phyloP scores from a whole-genome alignment of 257 asterid genomes.

The Solanum dulcamara region DNA sequence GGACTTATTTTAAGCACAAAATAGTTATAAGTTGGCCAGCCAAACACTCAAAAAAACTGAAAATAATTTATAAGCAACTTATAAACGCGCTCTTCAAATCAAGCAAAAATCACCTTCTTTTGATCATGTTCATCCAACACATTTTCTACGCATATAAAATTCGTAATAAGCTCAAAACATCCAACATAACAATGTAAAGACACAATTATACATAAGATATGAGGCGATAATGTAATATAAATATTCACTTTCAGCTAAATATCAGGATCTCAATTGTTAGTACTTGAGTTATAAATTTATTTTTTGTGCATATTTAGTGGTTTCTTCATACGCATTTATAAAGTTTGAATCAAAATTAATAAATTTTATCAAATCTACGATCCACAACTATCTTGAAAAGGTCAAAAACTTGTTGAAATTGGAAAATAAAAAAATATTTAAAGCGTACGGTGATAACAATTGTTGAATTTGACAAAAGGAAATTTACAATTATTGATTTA shows the following conservation, averaged over 20 bases:
- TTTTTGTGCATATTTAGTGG: not conserved
- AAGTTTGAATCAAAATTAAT: not conserved
- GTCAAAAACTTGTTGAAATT: not conserved
- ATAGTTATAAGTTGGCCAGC: no score
- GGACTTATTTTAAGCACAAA: no score
- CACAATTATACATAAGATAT: not conserved
- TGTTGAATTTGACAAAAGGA: not conserved
- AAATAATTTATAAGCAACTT: no score
- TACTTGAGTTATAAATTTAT: not conserved
- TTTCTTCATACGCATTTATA: not conserved
- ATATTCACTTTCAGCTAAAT: no score
- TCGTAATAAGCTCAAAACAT: no score
- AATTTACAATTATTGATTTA: not conserved
- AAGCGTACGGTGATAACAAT: not conserved
- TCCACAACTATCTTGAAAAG: not conserved
- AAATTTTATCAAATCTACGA: not conserved
- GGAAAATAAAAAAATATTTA: not conserved
- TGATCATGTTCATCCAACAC: not conserved
- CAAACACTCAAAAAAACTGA: no score
- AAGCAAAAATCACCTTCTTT: not conserved
- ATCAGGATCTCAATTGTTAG: not conserved
- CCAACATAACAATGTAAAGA: no score
- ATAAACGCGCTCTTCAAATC: no score
- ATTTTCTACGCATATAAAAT: not conserved
- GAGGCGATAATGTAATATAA: not conserved